Base-by-base conservation (phyloP, 2,329 filamentous ascomycete genomes). In the Chrysoporthe puriensis region DNA sequence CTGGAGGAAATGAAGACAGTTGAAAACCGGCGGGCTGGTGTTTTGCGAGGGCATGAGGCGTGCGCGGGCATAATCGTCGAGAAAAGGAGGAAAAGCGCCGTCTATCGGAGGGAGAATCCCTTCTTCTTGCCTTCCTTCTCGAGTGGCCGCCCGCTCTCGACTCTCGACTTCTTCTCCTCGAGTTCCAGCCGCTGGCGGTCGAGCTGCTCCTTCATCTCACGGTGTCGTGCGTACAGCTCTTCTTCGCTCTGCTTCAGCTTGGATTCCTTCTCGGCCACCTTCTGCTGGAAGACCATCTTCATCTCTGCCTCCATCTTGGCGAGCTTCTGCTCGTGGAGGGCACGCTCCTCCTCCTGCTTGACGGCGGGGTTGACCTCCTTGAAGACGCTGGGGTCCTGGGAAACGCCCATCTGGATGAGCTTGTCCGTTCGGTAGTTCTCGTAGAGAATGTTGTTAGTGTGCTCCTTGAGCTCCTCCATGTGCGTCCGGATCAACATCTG, bases 241-340 rank as follows among this genome's bases (percentile, higher is more conserved):
- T 99, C 96, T 82, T 99, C 96, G 86, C 94, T 97, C 85, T 98
- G 96, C 85, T 97, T 97, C 80, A 99, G 86, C 85, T 99, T 99
- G 88, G 93, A 97, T 84, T 99, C 96, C 87, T 99, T 99, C 83
- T 99, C 96, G 73, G 93, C 90, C 43, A 99, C 96, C 91, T 99
- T 99, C 81, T 99, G 96, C 82, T 98, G 96, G 93, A 99, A 99
- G 74, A 99, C 96, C 93, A 97, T 97, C 93, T 99, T 99, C 96
- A 99, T 99, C 83, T 99, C 96, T 77, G 94, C 90, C 83, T 99
- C 96, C 96, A 99, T 99, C 93, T 99, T 99, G 81, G 95, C 93
- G 75, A 99, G 93, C 87, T 99, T 99, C 87, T 97, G 94, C 84
- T 99, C 96, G 87, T 99, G 96, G 74, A 99, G 87, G 72, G 92